Evolutionary conservation across 768 basidiomycete genomes (phyloP).

Genomic region (Dendrothele bispora): DNA sequence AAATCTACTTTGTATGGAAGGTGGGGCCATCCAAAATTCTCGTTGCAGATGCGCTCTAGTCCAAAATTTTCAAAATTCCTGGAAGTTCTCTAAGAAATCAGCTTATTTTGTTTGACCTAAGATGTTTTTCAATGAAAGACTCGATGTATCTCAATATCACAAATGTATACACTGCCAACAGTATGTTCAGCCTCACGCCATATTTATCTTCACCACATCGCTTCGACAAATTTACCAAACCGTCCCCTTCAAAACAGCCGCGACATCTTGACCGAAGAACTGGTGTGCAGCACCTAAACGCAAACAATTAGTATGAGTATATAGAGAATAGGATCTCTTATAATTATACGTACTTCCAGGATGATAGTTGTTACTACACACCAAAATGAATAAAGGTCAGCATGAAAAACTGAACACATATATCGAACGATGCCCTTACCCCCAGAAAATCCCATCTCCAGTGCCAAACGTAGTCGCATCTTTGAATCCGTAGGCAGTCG

Average conservation of each 20-base stretch:
- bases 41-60: too few relatives aligned
- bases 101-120: too few relatives aligned
- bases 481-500: conserved; percentile 53
- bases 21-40: too few relatives aligned
- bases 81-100: too few relatives aligned
- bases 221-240: conserved; percentile 29
- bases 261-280: conserved; percentile 32
- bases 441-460: conserved; percentile 51
- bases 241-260: conserved; percentile 22
- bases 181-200: too few relatives aligned
- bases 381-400: not conserved
- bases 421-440: conserved; percentile 30
- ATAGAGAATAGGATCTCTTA: not conserved
- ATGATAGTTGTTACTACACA: conserved; percentile 52
- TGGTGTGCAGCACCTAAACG: conserved; percentile 39
- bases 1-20: too few relatives aligned
- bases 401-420: not conserved
- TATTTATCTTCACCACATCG: too few relatives aligned
- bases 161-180: too few relatives aligned
- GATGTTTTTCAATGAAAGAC: too few relatives aligned
- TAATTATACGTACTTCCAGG: conserved; percentile 42
- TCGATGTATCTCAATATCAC: too few relatives aligned
- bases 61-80: too few relatives aligned
- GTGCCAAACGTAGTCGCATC: conserved; percentile 49
- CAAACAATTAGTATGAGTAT: not conserved